Percentiles rank a stretch among this genome's conserved stretches.
These are phyloP conservation scores for Saturnispora silvae DNA, from an alignment of 805 yeast genomes.

Conservation along the genomic window DNA sequence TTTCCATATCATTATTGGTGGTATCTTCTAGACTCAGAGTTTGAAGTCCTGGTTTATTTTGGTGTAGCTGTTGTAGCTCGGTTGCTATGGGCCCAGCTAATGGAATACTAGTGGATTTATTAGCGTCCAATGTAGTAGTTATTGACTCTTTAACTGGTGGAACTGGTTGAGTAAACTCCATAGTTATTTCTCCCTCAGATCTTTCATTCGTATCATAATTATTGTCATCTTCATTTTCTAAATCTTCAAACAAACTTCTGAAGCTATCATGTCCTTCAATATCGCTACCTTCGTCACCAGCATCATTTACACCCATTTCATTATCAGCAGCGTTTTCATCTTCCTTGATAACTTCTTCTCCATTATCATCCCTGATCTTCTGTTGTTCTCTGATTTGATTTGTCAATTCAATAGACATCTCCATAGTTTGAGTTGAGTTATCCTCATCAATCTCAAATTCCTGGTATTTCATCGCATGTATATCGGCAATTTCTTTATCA, in stretches of 20 bases:
- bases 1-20: constrained; percentile 1
- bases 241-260: constrained; percentile 9
- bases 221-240: constrained; percentile 7
- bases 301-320: background rate
- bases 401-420: constrained; percentile 19
- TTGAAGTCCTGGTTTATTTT: no score
- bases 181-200: constrained; percentile 10
- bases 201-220: background rate
- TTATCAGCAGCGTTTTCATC: background rate
- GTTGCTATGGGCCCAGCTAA: no score
- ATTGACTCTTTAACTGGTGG: background rate
- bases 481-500: constrained; percentile 4
- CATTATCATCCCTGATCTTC: no score
- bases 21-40: no score
- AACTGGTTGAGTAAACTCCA: constrained; percentile 16
- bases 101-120: no score
- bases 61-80: no score
- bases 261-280: no score
- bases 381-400: constrained; percentile 16
- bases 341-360: no score
- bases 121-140: no score
- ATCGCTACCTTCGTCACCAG: constrained; percentile 1
- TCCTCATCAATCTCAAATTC: constrained; percentile 11
- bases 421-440: constrained; percentile 23
- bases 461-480: constrained; percentile 5